Evolutionary conservation across 83 land plant genomes (phyloP), one percentile per base, ranked within the genome.

Genomic region (Picea engelmannii): DNA sequence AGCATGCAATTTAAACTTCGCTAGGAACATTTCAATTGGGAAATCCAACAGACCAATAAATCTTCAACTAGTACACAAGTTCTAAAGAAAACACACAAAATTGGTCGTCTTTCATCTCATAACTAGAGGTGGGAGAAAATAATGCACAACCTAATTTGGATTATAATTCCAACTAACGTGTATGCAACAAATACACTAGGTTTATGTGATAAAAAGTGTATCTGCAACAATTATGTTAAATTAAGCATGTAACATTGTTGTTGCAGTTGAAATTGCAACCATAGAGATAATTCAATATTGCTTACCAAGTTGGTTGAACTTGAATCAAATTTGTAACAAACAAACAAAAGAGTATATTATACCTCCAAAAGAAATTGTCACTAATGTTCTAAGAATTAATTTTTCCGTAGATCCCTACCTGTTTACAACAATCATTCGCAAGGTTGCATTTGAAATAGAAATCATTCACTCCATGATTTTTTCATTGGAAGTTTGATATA

Each of bases 351-450:
- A 44, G 76, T 55, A 44, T 73, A 73, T 73, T 40, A 40, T 55
- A 73, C 76, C 76, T 73, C 76, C 47, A 73, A 11, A 73, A 44
- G 55, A 47, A 73, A 40, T 73, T n/a, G n/a, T n/a, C n/a, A n/a
- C n/a, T n/a, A n/a, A n/a, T n/a, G n/a, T n/a, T n/a, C n/a, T n/a
- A n/a, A n/a, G n/a, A n/a, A n/a, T n/a, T n/a, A n/a, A n/a, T n/a
- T n/a, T n/a, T n/a, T n/a, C n/a, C n/a, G n/a, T n/a, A n/a, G n/a
- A n/a, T n/a, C n/a, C n/a, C n/a, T n/a, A n/a, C n/a, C n/a, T n/a
- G n/a, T n/a, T n/a, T 42, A 25, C 58, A 55, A 58, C n/a, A n/a
- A n/a, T n/a, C n/a, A n/a, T n/a, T n/a, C n/a, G n/a, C n/a, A n/a
- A n/a, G n/a, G n/a, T n/a, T 73, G 76, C 44, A 20, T 73, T 73